Percentiles rank a stretch among this genome's conserved stretches.
These are phyloP conservation scores for Maudiozyma turicensis DNA, from an alignment of 805 yeast species.

Conservation along the genomic window DNA sequence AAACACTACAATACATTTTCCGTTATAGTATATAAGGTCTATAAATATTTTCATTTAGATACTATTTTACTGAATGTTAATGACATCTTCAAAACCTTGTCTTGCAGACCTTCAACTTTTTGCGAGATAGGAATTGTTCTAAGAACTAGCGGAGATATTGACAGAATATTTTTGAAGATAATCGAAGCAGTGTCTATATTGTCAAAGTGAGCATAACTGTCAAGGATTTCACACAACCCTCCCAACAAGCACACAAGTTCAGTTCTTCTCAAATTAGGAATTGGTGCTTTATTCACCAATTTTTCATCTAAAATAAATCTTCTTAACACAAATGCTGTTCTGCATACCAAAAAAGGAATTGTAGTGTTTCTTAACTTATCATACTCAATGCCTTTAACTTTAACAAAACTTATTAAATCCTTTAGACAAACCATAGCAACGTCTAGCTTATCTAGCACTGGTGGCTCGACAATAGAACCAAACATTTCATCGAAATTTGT, in stretches of 20 bases:
- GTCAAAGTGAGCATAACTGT: slow-evolving; percentile 1
- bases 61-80: slow-evolving; percentile 20
- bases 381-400: slow-evolving; percentile 14
- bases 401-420: slow-evolving; percentile 39
- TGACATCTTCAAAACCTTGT: slow-evolving; percentile 20
- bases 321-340: slow-evolving; percentile 53
- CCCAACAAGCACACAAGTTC: slow-evolving; percentile 45
- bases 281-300: slow-evolving; percentile 52
- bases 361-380: slow-evolving; percentile 21
- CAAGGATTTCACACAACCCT: slow-evolving; percentile 33
- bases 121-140: slow-evolving; percentile 28
- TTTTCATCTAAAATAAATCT: slow-evolving; percentile 55
- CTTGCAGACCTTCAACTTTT: slow-evolving; percentile 23
- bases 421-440: slow-evolving; percentile 49
- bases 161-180: slow-evolving; percentile 9
- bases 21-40: slow-evolving; percentile 25
- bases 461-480: slow-evolving; percentile 53
- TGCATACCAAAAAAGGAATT: slow-evolving; percentile 42
- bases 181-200: neutral
- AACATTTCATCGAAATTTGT: slow-evolving; percentile 41
- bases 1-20: slow-evolving; percentile 34
- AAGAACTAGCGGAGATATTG: slow-evolving; percentile 24
- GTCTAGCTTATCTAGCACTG: slow-evolving; percentile 33
- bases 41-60: slow-evolving; percentile 1
- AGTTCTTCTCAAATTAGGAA: slow-evolving; percentile 51